A percentile compares a stretch with the other conserved stretches of the same genome.
phyloP scores from a whole-genome alignment of 2,329 filamentous ascomycete species.

The Tympanopsis confertula region DNA sequence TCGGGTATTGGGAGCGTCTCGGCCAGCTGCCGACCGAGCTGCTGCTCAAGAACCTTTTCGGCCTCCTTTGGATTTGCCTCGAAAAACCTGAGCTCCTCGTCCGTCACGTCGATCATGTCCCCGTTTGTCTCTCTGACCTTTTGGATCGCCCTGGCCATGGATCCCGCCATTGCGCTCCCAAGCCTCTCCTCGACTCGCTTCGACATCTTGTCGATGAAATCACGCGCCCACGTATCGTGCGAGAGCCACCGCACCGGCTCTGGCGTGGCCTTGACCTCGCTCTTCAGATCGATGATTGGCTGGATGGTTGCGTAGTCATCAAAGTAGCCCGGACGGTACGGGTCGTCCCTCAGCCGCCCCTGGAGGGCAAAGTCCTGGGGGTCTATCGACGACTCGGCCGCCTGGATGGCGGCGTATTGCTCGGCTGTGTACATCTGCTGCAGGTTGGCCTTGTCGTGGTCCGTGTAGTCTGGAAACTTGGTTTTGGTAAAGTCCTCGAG shows the following conservation, averaged over 20 bases:
- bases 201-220: not conserved
- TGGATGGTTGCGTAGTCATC: not conserved
- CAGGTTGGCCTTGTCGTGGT: not conserved
- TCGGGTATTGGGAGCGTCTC: not conserved
- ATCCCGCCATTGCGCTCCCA: not conserved
- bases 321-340: not conserved
- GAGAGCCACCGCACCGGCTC: not conserved
- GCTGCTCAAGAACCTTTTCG: not conserved
- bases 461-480: not conserved
- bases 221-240: not conserved
- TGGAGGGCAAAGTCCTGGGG: not conserved
- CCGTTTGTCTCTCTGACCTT: not conserved
- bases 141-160: not conserved
- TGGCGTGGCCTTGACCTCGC: not conserved
- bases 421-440: not conserved
- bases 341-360: not conserved
- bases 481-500: not conserved
- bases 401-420: not conserved
- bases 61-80: not conserved
- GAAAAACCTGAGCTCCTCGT: not conserved
- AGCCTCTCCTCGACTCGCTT: not conserved
- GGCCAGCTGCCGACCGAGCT: not conserved
- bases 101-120: not conserved
- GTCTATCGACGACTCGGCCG: not conserved
- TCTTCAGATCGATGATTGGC: not conserved